Percentiles rank a stretch among this genome's conserved stretches.
Evolutionary conservation across 225 moss, liverwort and hornwort species (phyloP).

Genomic region (Sphagnum tenellum): DNA sequence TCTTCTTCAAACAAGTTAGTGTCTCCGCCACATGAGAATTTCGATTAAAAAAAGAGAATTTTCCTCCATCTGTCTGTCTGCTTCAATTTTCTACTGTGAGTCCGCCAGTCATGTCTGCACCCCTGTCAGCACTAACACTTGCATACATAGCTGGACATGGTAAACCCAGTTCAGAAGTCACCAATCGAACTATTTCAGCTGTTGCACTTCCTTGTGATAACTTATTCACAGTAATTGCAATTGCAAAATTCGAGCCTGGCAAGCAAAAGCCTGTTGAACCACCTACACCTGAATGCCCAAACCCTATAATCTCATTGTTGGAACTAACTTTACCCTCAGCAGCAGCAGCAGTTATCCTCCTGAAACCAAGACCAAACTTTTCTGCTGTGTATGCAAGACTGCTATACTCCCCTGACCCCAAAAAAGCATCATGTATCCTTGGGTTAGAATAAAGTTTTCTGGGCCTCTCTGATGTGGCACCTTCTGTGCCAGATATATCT

Average conservation of each 20-base stretch:
- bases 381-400: slow-evolving; percentile 43
- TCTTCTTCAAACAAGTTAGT: too few relatives aligned
- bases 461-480: slow-evolving; percentile 12
- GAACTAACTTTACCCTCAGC: neutral
- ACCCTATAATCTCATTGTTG: slow-evolving; percentile 27
- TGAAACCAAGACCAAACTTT: slow-evolving; percentile 72
- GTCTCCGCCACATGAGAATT: too few relatives aligned
- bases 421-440: slow-evolving; percentile 54
- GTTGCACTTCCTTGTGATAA: slow-evolving; percentile 65
- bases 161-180: slow-evolving; percentile 59
- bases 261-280: slow-evolving; percentile 85
- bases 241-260: slow-evolving; percentile 55
- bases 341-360: slow-evolving; percentile 38
- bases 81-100: too few relatives aligned
- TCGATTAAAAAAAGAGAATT: too few relatives aligned
- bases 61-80: too few relatives aligned
- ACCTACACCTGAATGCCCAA: slow-evolving; percentile 89
- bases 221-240: slow-evolving; percentile 83
- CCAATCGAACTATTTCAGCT: slow-evolving; percentile 61
- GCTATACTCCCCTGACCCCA: slow-evolving; percentile 43
- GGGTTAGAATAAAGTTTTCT: slow-evolving; percentile 42
- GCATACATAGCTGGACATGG: slow-evolving; percentile 68
- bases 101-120: slow-evolving; percentile 62
- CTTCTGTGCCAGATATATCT: slow-evolving; percentile 24
- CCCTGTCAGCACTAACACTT: slow-evolving; percentile 33